Conservation (phyloP, 306 rosid species). For the Citrullus mucosospermus region DNA sequence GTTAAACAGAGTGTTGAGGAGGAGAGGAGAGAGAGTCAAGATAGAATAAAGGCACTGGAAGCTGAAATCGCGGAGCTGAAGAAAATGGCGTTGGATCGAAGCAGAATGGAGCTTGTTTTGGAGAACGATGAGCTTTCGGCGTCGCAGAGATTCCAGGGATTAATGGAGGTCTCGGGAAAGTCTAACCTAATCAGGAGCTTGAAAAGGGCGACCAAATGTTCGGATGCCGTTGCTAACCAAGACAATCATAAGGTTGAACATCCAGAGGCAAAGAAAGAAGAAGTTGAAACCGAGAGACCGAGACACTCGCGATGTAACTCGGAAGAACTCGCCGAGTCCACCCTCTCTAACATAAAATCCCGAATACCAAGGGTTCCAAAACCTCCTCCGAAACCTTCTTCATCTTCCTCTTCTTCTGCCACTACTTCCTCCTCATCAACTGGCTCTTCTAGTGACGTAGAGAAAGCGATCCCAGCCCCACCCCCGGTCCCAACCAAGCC, state of each 20-base stretch:
- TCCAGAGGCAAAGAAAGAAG: constrained; percentile 43
- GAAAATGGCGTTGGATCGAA: constrained; percentile 35
- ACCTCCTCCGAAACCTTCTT: constrained; percentile 71
- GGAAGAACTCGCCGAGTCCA: constrained; percentile 62
- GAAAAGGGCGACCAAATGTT: constrained; percentile 30
- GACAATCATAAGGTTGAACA: constrained; percentile 31
- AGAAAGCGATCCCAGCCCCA: constrained; percentile 24
- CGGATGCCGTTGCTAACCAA: constrained; percentile 15
- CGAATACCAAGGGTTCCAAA: constrained; percentile 84
- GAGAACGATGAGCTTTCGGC: constrained; percentile 41
- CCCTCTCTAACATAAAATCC: constrained; percentile 39
- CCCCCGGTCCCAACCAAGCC: constrained; percentile 20
- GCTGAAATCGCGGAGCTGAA: constrained; percentile 49
- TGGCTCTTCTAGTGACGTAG: constrained; percentile 13
- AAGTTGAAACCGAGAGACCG: constrained; percentile 33
- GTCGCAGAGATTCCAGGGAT: constrained; percentile 54
- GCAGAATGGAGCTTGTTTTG: constrained; percentile 13
- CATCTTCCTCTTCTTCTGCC: constrained; percentile 16
- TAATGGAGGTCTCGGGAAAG: constrained; percentile 40
- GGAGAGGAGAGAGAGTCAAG: constrained; percentile 31
- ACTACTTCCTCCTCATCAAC: constrained; percentile 22
- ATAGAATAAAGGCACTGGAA: constrained; percentile 37
- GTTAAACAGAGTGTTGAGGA: constrained; percentile 22
- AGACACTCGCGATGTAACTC: constrained; percentile 63
- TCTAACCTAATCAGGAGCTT: constrained; percentile 44